phyloP scores from a whole-genome alignment of 2,329 filamentous ascomycete genomes.

The Fusarium coffeatum region DNA sequence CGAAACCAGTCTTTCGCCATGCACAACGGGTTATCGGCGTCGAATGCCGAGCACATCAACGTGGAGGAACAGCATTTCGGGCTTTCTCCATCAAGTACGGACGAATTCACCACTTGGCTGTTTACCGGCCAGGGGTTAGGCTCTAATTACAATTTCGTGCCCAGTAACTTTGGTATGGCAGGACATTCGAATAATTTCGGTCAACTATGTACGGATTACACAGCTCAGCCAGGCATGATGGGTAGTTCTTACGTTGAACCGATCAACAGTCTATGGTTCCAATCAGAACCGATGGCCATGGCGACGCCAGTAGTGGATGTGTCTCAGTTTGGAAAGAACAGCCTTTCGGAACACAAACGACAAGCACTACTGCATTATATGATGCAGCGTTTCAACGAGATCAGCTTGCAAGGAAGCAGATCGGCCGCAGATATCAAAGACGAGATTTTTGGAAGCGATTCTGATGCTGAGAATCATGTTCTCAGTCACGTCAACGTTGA shows the following conservation, averaged over 20 bases:
- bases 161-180: conserved; percentile 39
- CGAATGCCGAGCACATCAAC: conserved; percentile 33
- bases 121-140: conserved; percentile 44
- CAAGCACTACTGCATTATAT: conserved; percentile 46
- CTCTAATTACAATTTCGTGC: conserved; percentile 41
- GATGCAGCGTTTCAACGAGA: conserved; percentile 47
- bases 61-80: conserved; percentile 46
- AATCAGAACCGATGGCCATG: conserved; percentile 43
- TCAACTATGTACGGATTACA: conserved; percentile 44
- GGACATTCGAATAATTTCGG: conserved; percentile 47
- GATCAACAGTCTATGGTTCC: conserved; percentile 47
- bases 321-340: conserved; percentile 42
- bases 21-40: conserved; percentile 36
- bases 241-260: conserved; percentile 44
- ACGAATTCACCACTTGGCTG: conserved; percentile 46
- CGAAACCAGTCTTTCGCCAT: conserved; percentile 41
- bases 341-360: conserved; percentile 45
- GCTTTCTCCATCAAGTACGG: conserved; percentile 45
- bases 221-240: conserved; percentile 42
- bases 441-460: conserved; percentile 46
- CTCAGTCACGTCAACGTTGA: conserved; percentile 44
- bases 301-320: conserved; percentile 40
- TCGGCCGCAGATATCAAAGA: conserved; percentile 47
- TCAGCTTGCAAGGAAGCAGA: conserved; percentile 44
- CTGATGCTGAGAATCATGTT: conserved; percentile 43